A percentile compares a stretch with the other conserved stretches of the same genome.
These are phyloP conservation scores for Fabrea salina DNA, from an alignment of 169 alveolate species.

Conservation along the genomic window DNA sequence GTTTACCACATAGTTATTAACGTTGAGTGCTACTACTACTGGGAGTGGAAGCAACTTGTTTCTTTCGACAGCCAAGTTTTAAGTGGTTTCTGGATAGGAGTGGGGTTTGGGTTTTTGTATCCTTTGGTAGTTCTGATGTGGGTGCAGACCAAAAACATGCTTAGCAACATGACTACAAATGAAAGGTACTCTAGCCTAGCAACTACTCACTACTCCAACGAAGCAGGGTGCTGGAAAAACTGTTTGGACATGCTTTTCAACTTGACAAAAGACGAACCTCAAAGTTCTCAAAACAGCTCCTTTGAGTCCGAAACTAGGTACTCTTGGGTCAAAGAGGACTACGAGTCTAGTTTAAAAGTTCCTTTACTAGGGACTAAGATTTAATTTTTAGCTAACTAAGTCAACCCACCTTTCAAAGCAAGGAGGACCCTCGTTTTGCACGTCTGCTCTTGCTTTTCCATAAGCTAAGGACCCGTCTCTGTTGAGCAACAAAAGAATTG, in stretches of 20 bases:
- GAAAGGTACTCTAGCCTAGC: background rate
- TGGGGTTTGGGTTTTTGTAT: background rate
- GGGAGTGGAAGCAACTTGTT: background rate
- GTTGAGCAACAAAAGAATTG: conserved; percentile 64
- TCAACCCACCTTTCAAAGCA: conserved; percentile 32
- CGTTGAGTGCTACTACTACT: background rate
- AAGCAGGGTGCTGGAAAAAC: no score
- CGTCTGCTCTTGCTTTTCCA: conserved; percentile 38
- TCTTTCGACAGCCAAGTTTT: background rate
- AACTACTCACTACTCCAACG: no score
- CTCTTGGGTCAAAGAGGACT: background rate
- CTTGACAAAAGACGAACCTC: no score
- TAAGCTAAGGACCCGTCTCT: conserved; percentile 52
- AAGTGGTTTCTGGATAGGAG: background rate
- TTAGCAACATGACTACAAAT: background rate
- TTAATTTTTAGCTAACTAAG: background rate
- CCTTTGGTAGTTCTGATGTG: background rate
- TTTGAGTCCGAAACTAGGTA: no score
- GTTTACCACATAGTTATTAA: background rate
- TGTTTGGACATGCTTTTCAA: no score
- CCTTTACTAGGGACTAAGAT: no score
- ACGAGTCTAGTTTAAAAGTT: background rate
- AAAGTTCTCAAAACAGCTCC: no score
- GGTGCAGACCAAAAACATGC: background rate
- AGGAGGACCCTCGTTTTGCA: conserved; percentile 28